Evolutionary conservation across 768 basidiomycete species (phyloP).

Genomic region (Suillus weaverae): DNA sequence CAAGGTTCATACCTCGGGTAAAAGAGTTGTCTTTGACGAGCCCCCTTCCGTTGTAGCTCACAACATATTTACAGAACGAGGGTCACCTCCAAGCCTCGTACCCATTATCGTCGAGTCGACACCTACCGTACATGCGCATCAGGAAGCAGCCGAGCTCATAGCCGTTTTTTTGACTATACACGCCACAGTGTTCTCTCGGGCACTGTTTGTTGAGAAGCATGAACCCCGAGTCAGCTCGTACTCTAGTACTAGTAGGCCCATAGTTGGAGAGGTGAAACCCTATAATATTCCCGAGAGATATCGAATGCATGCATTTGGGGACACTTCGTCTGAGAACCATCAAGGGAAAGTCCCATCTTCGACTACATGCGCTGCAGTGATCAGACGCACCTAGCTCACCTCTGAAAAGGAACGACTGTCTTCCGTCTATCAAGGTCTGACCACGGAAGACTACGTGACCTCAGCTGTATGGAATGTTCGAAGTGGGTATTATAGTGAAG

Average conservation of each 20-base stretch:
- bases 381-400: background rate
- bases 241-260: background rate
- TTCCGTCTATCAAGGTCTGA: background rate
- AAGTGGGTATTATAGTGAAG: background rate
- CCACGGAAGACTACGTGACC: background rate
- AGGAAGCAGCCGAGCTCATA: constrained; percentile 1
- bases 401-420: background rate
- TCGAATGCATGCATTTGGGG: background rate
- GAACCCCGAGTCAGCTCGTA: background rate
- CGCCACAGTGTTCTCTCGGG: constrained; percentile 3
- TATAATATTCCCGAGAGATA: background rate
- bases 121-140: background rate
- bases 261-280: background rate
- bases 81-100: background rate
- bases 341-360: background rate
- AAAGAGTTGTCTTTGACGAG: background rate
- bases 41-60: background rate
- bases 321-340: background rate
- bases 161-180: constrained; percentile 2
- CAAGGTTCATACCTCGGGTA: background rate
- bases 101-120: background rate
- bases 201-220: background rate
- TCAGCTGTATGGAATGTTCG: background rate
- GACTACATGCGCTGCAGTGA: background rate
- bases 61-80: background rate